These are phyloP conservation scores for Telfairia occidentalis DNA, from an alignment of 331 rosid genomes.

Conservation along the genomic window DNA sequence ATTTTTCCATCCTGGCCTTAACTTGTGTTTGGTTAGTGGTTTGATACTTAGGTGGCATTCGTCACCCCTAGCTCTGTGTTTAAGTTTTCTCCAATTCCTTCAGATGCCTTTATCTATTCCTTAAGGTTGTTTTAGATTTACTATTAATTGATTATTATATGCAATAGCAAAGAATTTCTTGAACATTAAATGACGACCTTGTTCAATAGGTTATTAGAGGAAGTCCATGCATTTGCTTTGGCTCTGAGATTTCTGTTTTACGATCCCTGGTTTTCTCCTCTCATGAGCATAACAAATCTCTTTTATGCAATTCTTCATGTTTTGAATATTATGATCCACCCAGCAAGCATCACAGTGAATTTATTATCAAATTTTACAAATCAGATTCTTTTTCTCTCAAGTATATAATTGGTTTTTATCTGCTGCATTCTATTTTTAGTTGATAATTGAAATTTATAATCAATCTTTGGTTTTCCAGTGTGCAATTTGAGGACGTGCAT, in stretches of 20 bases:
- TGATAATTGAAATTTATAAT: neutral
- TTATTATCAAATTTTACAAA: neutral
- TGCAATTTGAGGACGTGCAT: slow-evolving; percentile 93
- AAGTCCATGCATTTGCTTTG: neutral
- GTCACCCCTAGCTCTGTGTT: neutral
- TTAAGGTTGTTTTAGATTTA: neutral
- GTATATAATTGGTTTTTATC: neutral
- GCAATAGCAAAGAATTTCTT: neutral
- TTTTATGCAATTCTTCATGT: neutral
- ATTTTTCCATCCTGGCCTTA: neutral
- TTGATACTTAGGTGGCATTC: neutral
- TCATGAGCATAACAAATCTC: neutral
- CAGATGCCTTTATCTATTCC: neutral
- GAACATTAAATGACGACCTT: neutral
- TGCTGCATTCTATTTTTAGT: neutral
- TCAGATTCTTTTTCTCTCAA: neutral
- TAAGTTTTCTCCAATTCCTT: neutral
- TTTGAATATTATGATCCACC: neutral
- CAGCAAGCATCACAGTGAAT: neutral
- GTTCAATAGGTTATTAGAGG: neutral
- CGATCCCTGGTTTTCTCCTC: neutral
- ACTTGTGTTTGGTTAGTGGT: neutral
- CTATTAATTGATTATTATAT: neutral
- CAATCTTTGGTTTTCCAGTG: slow-evolving; percentile 40
- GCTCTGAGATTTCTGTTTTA: neutral